Percentiles rank a stretch among this genome's conserved stretches.
Evolutionary conservation across 139 green algal species (phyloP).

Genomic region (Astrephomene gubernaculifera): DNA sequence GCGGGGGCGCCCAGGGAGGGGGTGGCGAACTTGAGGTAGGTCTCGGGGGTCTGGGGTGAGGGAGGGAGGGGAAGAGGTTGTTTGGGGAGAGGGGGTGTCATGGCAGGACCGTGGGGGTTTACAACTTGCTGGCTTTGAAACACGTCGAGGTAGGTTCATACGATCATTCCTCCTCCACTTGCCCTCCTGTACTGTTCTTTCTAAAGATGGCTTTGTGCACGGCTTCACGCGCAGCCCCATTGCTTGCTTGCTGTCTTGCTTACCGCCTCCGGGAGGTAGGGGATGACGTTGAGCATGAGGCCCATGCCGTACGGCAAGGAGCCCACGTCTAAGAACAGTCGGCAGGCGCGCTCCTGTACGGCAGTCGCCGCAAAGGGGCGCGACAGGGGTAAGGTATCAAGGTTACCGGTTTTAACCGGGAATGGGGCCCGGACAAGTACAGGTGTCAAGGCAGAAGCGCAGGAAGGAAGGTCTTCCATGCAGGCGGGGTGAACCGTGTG

Average conservation of each 20-base stretch:
- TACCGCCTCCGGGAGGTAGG: conserved; percentile 6
- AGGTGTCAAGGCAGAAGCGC: neutral
- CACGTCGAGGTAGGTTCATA: neutral
- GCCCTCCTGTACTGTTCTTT: neutral
- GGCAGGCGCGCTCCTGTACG: neutral
- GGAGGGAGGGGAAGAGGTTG: neutral
- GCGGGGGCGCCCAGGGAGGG: neutral
- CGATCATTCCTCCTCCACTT: neutral
- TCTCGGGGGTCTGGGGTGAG: conserved; percentile 5
- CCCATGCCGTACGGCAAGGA: conserved; percentile 24
- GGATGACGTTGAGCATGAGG: conserved; percentile 2
- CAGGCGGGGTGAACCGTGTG: neutral
- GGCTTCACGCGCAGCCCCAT: too few species aligned
- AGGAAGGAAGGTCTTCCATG: neutral
- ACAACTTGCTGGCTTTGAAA: too few species aligned
- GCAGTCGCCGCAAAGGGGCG: neutral
- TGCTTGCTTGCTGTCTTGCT: too few species aligned
- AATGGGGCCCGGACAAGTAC: neutral
- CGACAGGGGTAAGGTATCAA: neutral
- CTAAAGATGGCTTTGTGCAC: too few species aligned
- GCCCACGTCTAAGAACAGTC: conserved; percentile 3
- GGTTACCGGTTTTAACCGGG: too few species aligned
- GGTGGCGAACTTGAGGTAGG: neutral
- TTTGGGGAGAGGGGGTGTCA: neutral
- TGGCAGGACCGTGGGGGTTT: too few species aligned